Evolutionary conservation across 768 basidiomycete species (phyloP).

Genomic region (Rhizopogon vesiculosus): DNA sequence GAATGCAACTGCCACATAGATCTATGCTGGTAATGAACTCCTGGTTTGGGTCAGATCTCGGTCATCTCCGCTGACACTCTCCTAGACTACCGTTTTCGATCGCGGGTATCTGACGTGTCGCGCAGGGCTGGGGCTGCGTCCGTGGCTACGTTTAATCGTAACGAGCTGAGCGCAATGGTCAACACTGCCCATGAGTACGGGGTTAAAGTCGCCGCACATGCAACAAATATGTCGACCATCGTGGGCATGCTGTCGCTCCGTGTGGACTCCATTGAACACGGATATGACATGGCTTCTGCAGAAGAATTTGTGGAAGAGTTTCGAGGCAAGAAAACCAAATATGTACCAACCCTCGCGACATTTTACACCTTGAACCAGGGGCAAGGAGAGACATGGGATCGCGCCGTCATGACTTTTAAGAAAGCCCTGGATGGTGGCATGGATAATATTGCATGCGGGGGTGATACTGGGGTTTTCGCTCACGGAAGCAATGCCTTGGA

Average conservation of each 20-base stretch:
- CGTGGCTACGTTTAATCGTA: slow-evolving; percentile 38
- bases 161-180: slow-evolving; percentile 48
- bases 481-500: slow-evolving; percentile 60
- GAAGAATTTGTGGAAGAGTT: slow-evolving; percentile 12
- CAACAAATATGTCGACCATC: slow-evolving; percentile 30
- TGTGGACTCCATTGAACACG: slow-evolving; percentile 60
- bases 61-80: slow-evolving; percentile 9
- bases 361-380: slow-evolving; percentile 31
- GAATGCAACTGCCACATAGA: slow-evolving; percentile 24
- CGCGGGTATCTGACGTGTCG: slow-evolving; percentile 40
- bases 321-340: slow-evolving; percentile 31
- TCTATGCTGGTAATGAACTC: slow-evolving; percentile 43
- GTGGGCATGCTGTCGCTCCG: slow-evolving; percentile 21
- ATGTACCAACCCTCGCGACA: slow-evolving; percentile 57
- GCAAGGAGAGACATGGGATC: slow-evolving; percentile 31
- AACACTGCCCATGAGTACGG: slow-evolving; percentile 45
- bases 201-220: slow-evolving; percentile 58
- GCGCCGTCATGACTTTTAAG: slow-evolving; percentile 35
- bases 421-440: slow-evolving; percentile 37
- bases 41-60: slow-evolving; percentile 1
- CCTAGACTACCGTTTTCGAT: slow-evolving; percentile 50
- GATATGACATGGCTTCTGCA: slow-evolving; percentile 21
- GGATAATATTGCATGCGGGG: slow-evolving; percentile 54
- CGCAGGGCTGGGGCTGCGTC: slow-evolving; percentile 26
- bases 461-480: slow-evolving; percentile 60